Conservation (phyloP, 129 eudicot species). For the Scalesia atractyloides region DNA sequence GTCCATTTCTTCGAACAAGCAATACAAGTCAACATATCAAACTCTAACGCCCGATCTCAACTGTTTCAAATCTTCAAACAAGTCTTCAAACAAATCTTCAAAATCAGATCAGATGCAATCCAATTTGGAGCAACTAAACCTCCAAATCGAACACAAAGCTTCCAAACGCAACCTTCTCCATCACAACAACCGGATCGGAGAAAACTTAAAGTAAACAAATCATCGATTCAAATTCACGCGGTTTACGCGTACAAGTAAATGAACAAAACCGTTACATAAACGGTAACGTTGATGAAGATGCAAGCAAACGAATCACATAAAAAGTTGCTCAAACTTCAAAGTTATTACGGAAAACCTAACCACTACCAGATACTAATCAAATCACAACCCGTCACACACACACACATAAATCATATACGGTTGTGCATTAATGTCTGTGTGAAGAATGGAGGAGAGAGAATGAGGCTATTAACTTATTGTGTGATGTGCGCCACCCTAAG, state of each 20-base stretch:
- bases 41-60: conserved; percentile 21
- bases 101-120: conserved; percentile 8
- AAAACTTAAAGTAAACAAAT: not conserved
- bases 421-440: conserved; percentile 19
- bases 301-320: conserved; percentile 28
- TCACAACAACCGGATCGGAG: conserved; percentile 20
- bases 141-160: conserved; percentile 22
- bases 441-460: conserved; percentile 24
- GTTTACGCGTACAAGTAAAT: conserved; percentile 17
- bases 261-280: conserved; percentile 28
- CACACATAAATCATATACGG: not conserved
- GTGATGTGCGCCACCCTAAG: conserved; percentile 33
- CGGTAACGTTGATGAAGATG: conserved; percentile 31
- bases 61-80: not conserved
- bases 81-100: conserved; percentile 4
- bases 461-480: conserved; percentile 19
- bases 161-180: conserved; percentile 14
- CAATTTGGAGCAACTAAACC: not conserved
- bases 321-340: conserved; percentile 13
- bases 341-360: conserved; percentile 7
- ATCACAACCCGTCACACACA: conserved; percentile 6
- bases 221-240: conserved; percentile 21
- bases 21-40: conserved; percentile 77
- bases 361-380: conserved; percentile 7
- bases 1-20: conserved; percentile 78